Evolutionary conservation across 768 basidiomycete genomes (phyloP).

Genomic region (Goffeauzyma gilvescens): DNA sequence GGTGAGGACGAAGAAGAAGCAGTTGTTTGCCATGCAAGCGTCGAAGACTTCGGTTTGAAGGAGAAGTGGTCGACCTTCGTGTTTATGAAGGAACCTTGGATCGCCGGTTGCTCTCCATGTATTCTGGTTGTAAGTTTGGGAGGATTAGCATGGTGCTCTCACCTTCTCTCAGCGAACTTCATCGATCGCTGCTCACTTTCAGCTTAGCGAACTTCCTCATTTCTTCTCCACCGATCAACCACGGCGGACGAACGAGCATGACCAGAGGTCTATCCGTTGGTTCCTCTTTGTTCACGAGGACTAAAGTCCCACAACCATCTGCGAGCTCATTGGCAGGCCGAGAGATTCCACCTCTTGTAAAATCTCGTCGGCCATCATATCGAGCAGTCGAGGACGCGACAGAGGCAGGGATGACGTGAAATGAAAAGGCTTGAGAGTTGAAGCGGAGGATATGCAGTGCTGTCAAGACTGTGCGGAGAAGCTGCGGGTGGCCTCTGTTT

Average conservation of each 20-base stretch:
- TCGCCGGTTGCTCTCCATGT: neutral
- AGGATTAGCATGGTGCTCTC: no score
- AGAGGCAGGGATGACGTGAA: conserved; percentile 17
- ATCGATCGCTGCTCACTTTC: neutral
- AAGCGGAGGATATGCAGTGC: conserved; percentile 27
- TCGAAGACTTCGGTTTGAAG: conserved; percentile 29
- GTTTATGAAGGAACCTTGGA: no score
- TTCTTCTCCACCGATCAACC: conserved; percentile 17
- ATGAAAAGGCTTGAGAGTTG: conserved; percentile 21
- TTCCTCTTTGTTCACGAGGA: conserved; percentile 20
- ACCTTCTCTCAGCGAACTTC: no score
- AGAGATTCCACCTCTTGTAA: no score
- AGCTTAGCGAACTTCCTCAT: conserved; percentile 21
- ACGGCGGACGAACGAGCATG: conserved; percentile 24
- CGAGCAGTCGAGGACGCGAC: conserved; percentile 1
- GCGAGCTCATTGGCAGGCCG: conserved; percentile 11
- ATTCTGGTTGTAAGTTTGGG: no score
- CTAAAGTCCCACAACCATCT: conserved; percentile 29
- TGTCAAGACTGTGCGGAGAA: conserved; percentile 26
- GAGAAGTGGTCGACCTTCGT: conserved; percentile 28
- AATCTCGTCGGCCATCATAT: neutral
- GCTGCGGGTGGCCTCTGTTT: no score
- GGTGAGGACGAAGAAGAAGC: conserved; percentile 28
- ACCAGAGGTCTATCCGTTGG: conserved; percentile 23
- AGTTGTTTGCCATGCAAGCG: conserved; percentile 25